phyloP scores from a whole-genome alignment of 352 stramenopile species.

The Pythium biforme region DNA sequence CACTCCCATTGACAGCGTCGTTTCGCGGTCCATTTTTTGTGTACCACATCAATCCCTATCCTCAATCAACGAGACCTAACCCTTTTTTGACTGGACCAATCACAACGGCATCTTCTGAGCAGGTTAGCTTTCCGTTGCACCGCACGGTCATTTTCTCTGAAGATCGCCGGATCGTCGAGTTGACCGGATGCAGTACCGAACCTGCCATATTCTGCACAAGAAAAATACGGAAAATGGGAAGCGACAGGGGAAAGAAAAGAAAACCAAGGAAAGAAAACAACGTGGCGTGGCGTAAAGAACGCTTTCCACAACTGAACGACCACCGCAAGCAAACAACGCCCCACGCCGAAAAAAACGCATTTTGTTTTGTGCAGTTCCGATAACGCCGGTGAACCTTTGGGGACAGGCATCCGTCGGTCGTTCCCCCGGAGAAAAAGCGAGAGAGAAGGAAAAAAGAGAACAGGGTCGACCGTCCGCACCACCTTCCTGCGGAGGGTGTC shows the following conservation, averaged over 20 bases:
- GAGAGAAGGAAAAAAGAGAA: not conserved
- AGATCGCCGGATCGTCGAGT: conserved; percentile 2
- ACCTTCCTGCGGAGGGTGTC: not conserved
- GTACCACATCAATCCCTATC: not conserved
- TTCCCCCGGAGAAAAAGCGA: not conserved
- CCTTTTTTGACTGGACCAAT: not conserved
- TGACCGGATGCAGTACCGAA: conserved; percentile 4
- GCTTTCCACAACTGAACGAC: not conserved
- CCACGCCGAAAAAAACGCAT: conserved; percentile 2
- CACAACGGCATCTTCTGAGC: not conserved
- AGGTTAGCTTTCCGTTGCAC: too few relatives aligned
- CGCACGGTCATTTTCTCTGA: too few relatives aligned
- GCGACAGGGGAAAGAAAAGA: conserved; percentile 17
- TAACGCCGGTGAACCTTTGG: not conserved
- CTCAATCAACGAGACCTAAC: not conserved
- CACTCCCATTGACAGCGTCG: conserved; percentile 12
- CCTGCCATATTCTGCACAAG: too few relatives aligned
- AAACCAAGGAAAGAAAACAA: conserved; percentile 22
- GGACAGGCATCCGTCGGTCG: not conserved
- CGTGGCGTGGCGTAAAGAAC: not conserved
- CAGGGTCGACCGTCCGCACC: too few relatives aligned
- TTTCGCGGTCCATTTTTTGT: not conserved
- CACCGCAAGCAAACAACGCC: not conserved
- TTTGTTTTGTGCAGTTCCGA: not conserved
- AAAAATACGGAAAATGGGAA: conserved; percentile 25